Evolutionary conservation across 2,329 filamentous ascomycete genomes (phyloP), one percentile per base, ranked within the genome.

Genomic region (Ascochyta pisi): DNA sequence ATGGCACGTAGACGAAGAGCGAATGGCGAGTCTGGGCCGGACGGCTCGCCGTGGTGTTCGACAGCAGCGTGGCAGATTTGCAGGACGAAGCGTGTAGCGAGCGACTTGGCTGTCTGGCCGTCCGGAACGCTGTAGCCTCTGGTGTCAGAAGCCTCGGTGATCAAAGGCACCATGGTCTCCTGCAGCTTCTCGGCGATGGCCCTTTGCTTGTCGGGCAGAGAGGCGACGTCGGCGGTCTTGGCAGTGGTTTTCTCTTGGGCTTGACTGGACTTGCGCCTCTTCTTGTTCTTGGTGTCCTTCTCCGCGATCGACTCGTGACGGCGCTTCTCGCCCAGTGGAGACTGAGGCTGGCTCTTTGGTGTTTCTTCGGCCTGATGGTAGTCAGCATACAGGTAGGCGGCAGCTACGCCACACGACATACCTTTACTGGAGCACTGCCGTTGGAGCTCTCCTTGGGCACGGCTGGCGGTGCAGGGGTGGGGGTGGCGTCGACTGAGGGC

Each of bases 31-130:
- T 67, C 65, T 19, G 66, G 63, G 5, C 62, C 64, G 7, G 61
- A 58, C 5, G 84, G 81, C 46, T 83, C 82, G 34, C 82, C 84
- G 54, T 81, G 80, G 65, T 81, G 81, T 64, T 82, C 77, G 71
- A 84, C 83, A 55, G 87, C 78, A 57, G 84, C 82, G 66, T 91
- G 86, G 78, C 97, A 93, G 58, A 98, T 89, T 61, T 91, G 85
- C 24, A 96, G 78, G 13, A 90, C 90, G 41, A 93, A 83, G 22
- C 83, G 83, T 69, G 90, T 87, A 10, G 89, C 87, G 55, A 90
- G 79, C 9, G 82, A 82, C 44, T 89, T 86, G 13, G 84, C 80
- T 0, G 85, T 86, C 51, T 86, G 82, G 42, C 85, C 88, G 46
- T 87, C 82, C 1, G 87, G 83, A 16, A 92, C 77, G 24, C 80